A percentile compares a stretch with the other conserved stretches of the same genome.
These are phyloP conservation scores for Gryganskiella cystojenkinii DNA, from an alignment of 192 early-diverging fungal species.

Conservation along the genomic window DNA sequence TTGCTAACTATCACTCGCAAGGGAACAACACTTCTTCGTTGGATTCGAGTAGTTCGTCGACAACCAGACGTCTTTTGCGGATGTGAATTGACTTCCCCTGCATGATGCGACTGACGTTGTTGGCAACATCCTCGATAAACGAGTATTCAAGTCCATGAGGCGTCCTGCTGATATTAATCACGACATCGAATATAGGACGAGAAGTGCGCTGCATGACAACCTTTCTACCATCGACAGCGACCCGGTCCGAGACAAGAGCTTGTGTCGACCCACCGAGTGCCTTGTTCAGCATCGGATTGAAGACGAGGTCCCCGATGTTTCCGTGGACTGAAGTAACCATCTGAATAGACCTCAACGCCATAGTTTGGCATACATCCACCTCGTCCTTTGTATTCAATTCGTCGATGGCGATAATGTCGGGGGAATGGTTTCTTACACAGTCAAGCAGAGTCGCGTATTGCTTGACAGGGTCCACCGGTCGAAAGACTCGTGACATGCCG, in stretches of 20 bases:
- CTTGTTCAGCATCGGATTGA: slow-evolving; percentile 19
- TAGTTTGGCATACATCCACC: slow-evolving; percentile 14
- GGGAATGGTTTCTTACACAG: slow-evolving; percentile 18
- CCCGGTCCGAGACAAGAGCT: slow-evolving; percentile 12
- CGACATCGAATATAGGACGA: slow-evolving; percentile 12
- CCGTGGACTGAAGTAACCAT: slow-evolving; percentile 18
- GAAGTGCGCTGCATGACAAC: slow-evolving; percentile 5
- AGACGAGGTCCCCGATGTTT: slow-evolving; percentile 12
- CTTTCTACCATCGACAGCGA: slow-evolving; percentile 4
- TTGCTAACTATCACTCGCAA: too few species aligned
- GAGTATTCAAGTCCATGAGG: slow-evolving; percentile 3
- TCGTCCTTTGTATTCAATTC: slow-evolving; percentile 16
- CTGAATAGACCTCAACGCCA: slow-evolving; percentile 15
- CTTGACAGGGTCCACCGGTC: slow-evolving; percentile 4
- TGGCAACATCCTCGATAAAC: slow-evolving; percentile 11
- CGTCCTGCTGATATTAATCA: slow-evolving; percentile 14
- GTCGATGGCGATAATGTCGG: slow-evolving; percentile 17
- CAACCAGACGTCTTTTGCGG: slow-evolving; percentile 12
- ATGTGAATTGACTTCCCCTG: slow-evolving; percentile 1
- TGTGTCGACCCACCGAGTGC: slow-evolving; percentile 9
- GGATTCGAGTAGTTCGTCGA: background rate
- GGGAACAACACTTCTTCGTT: slow-evolving; percentile 7
- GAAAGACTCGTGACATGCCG: slow-evolving; percentile 14
- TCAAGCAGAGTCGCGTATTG: slow-evolving; percentile 13
- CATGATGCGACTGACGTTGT: slow-evolving; percentile 19